Conservation (phyloP, 2,329 filamentous ascomycete genomes). For the Lachnellula arida region DNA sequence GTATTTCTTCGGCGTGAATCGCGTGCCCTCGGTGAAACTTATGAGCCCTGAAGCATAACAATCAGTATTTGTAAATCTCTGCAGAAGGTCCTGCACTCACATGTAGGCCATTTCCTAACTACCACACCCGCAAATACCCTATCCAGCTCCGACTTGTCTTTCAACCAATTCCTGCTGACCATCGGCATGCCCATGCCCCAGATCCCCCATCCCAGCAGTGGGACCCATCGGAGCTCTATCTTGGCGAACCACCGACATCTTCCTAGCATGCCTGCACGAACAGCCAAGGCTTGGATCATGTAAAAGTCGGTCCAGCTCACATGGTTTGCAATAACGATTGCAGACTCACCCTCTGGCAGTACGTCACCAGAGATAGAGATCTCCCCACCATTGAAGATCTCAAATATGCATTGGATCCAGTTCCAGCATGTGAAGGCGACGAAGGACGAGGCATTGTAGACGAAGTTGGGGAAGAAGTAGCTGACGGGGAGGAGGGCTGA, state of each 20-base stretch:
- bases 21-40: conserved; percentile 60
- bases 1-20: conserved; percentile 51
- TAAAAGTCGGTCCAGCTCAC: conserved; percentile 61
- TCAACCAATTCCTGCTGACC: conserved; percentile 55
- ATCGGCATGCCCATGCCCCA: conserved; percentile 63
- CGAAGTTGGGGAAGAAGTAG: conserved; percentile 42
- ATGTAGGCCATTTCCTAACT: conserved; percentile 50
- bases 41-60: conserved; percentile 48
- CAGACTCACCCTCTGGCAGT: conserved; percentile 50
- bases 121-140: conserved; percentile 52
- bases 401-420: conserved; percentile 55
- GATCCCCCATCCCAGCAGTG: conserved; percentile 59
- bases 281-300: conserved; percentile 55
- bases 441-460: conserved; percentile 50
- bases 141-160: conserved; percentile 51
- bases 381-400: conserved; percentile 45
- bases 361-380: conserved; percentile 50
- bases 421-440: conserved; percentile 52
- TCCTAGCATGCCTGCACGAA: conserved; percentile 52
- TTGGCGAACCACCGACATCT: conserved; percentile 60
- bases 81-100: conserved; percentile 37
- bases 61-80: conserved; percentile 1
- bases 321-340: conserved; percentile 57
- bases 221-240: conserved; percentile 52
- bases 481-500: conserved; percentile 46